Percentiles rank a stretch among this genome's conserved stretches.
phyloP scores from a whole-genome alignment of 768 basidiomycete species.

The Porpolomopsis calyptriformis region DNA sequence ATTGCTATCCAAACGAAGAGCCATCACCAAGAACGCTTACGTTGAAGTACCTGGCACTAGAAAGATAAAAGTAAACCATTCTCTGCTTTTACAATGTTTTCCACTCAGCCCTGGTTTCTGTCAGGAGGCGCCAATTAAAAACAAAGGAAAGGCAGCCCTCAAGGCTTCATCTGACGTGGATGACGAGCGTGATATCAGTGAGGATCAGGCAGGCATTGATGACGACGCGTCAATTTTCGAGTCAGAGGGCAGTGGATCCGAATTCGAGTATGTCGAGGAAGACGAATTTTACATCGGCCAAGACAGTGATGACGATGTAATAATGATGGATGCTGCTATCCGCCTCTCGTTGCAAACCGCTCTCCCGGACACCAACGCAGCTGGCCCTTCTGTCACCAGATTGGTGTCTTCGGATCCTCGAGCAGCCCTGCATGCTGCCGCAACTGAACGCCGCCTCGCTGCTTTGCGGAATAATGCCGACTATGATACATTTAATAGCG shows the following conservation, averaged over 20 bases:
- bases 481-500: slow-evolving; percentile 22
- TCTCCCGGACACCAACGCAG: slow-evolving; percentile 19
- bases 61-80: slow-evolving; percentile 16
- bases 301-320: slow-evolving; percentile 30
- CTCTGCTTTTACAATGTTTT: slow-evolving; percentile 1
- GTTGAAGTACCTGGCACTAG: slow-evolving; percentile 23
- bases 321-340: slow-evolving; percentile 51
- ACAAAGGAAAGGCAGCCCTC: slow-evolving; percentile 30
- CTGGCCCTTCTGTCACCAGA: slow-evolving; percentile 28
- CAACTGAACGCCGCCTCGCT: slow-evolving; percentile 43
- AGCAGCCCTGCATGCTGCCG: slow-evolving; percentile 37
- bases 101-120: background rate
- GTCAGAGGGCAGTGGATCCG: slow-evolving; percentile 50
- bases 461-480: slow-evolving; percentile 21
- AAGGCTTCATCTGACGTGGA: slow-evolving; percentile 18
- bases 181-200: slow-evolving; percentile 22
- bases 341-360: slow-evolving; percentile 37
- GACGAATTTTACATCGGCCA: slow-evolving; percentile 9
- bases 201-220: slow-evolving; percentile 31
- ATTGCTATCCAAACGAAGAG: slow-evolving; percentile 22
- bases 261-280: slow-evolving; percentile 36
- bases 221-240: slow-evolving; percentile 33
- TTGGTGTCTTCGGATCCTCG: slow-evolving; percentile 27
- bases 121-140: slow-evolving; percentile 11
- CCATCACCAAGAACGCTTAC: slow-evolving; percentile 23